Conservation (phyloP, 192 early-diverging fungal genomes). For the Thamnidium elegans region DNA sequence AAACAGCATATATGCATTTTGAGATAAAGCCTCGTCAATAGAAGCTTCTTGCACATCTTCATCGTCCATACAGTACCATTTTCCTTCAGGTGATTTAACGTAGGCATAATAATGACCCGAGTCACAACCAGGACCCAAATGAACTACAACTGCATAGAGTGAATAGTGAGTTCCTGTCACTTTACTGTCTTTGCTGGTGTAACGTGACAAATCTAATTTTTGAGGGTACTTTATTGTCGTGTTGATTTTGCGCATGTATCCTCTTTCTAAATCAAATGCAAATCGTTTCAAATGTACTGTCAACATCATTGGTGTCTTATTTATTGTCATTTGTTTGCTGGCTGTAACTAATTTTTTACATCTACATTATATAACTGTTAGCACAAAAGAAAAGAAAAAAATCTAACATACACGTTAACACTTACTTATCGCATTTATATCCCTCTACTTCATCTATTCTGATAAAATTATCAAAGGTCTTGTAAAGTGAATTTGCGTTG, state of each 20-base stretch:
- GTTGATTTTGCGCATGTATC: conserved; percentile 63
- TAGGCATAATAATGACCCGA: conserved; percentile 89
- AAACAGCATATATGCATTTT: conserved; percentile 87
- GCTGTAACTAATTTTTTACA: conserved; percentile 78
- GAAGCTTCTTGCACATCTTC: conserved; percentile 57
- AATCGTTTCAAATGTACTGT: conserved; percentile 87
- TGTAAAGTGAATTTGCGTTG: conserved; percentile 56
- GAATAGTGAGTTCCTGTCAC: conserved; percentile 45
- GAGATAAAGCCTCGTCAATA: conserved; percentile 61
- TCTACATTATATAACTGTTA: conserved; percentile 32
- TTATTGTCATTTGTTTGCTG: conserved; percentile 75
- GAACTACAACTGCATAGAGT: conserved; percentile 80
- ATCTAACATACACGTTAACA: background rate
- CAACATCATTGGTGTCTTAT: conserved; percentile 67
- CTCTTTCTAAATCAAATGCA: conserved; percentile 47
- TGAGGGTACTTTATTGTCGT: conserved; percentile 61
- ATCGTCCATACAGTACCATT: conserved; percentile 84
- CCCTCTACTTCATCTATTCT: conserved; percentile 56
- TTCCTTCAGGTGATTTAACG: conserved; percentile 71
- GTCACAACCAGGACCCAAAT: conserved; percentile 65
- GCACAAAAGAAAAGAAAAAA: background rate
- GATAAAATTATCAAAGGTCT: conserved; percentile 70
- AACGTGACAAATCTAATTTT: conserved; percentile 61
- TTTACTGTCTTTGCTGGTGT: conserved; percentile 44
- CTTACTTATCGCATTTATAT: conserved; percentile 66